phyloP scores from a whole-genome alignment of 192 early-diverging fungal genomes.

The Phycomyces blakesleeanus region DNA sequence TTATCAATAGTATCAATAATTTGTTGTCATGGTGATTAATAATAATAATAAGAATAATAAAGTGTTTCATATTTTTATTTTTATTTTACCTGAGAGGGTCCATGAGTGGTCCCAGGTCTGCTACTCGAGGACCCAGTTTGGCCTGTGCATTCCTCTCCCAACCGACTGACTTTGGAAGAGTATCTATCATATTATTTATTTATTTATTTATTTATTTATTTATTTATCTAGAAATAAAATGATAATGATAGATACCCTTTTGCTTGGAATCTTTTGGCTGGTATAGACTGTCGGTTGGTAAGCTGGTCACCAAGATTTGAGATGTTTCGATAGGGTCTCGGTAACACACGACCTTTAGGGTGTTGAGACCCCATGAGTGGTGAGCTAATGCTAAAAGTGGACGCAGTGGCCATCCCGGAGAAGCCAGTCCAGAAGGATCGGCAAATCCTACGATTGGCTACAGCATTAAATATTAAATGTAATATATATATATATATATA shows the following conservation, averaged over 20 bases:
- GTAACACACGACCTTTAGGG: slow-evolving; percentile 60
- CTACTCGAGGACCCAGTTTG: slow-evolving; percentile 77
- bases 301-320: not conserved
- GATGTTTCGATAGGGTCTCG: slow-evolving; percentile 43
- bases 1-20: too few relatives aligned
- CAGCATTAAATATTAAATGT: too few relatives aligned
- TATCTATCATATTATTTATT: too few relatives aligned
- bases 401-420: slow-evolving; percentile 93
- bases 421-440: slow-evolving; percentile 78
- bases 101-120: slow-evolving; percentile 85
- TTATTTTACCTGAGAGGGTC: slow-evolving; percentile 62
- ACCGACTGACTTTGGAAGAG: slow-evolving; percentile 64
- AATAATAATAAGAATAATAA: too few relatives aligned
- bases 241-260: too few relatives aligned
- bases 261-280: too few relatives aligned
- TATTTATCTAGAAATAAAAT: too few relatives aligned
- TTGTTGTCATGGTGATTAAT: too few relatives aligned
- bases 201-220: too few relatives aligned
- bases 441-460: slow-evolving; percentile 71
- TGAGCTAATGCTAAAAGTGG: slow-evolving; percentile 74
- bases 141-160: slow-evolving; percentile 88
- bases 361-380: slow-evolving; percentile 43
- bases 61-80: too few relatives aligned
- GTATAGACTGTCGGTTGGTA: not conserved
- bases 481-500: too few relatives aligned